Evolutionary conservation across 2,329 filamentous ascomycete species (phyloP).

Genomic region (Pseudogymnoascus verrucosus): DNA sequence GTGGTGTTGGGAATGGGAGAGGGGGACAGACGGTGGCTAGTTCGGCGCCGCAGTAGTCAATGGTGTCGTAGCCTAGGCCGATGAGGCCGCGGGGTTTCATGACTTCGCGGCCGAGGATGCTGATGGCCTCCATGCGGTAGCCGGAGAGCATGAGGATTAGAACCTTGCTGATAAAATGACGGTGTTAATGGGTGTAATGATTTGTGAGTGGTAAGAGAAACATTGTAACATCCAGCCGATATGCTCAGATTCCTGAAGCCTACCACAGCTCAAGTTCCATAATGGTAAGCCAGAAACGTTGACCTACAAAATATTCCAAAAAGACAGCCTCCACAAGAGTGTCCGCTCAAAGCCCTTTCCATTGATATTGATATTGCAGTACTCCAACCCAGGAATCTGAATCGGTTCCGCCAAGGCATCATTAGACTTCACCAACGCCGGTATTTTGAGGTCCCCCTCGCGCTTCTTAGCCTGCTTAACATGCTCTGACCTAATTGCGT

Average conservation of each 20-base stretch:
- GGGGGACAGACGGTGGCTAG: conserved; percentile 37
- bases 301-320: conserved; percentile 54
- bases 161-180: conserved; percentile 40
- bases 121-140: conserved; percentile 61
- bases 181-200: neutral
- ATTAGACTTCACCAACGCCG: conserved; percentile 41
- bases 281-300: neutral
- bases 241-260: neutral
- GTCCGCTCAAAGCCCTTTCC: conserved; percentile 60
- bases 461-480: conserved; percentile 58
- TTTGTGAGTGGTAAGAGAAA: neutral
- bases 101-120: conserved; percentile 59
- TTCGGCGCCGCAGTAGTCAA: conserved; percentile 59
- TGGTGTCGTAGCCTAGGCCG: conserved; percentile 60
- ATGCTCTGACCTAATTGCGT: conserved; percentile 57
- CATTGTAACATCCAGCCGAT: neutral
- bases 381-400: conserved; percentile 55
- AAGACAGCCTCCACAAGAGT: conserved; percentile 60
- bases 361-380: conserved; percentile 65
- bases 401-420: conserved; percentile 45
- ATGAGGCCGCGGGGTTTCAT: conserved; percentile 66
- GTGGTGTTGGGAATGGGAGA: neutral
- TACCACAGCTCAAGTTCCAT: neutral
- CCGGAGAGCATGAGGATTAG: conserved; percentile 56
- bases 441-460: conserved; percentile 36